Evolutionary conservation across 2,329 filamentous ascomycete species (phyloP).

Genomic region (Colletotrichum brevisporum): DNA sequence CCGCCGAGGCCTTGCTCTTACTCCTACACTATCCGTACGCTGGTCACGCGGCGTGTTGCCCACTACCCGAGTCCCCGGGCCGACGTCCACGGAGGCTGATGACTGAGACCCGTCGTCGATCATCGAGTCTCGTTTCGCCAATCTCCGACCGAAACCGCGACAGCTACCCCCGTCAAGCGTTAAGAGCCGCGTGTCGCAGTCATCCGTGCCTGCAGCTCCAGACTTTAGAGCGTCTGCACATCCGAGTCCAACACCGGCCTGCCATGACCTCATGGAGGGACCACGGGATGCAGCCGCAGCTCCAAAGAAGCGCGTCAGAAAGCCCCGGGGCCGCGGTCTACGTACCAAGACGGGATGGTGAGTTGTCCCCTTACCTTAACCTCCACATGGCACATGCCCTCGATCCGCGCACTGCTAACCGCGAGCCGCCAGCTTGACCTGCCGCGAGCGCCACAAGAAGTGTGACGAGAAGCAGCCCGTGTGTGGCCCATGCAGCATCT

Average conservation of each 20-base stretch:
- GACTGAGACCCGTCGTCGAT: constrained; percentile 20
- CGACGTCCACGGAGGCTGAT: background rate
- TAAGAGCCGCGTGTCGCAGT: constrained; percentile 34
- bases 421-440: constrained; percentile 52
- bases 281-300: constrained; percentile 25
- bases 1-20: background rate
- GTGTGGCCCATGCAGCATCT: constrained; percentile 45
- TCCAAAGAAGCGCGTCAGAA: constrained; percentile 46
- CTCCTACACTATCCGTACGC: background rate
- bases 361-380: constrained; percentile 32
- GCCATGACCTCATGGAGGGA: constrained; percentile 36
- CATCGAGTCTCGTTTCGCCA: constrained; percentile 10
- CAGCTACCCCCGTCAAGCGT: background rate
- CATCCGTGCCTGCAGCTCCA: constrained; percentile 1
- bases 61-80: background rate
- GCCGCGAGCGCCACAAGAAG: constrained; percentile 63
- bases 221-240: background rate
- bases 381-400: constrained; percentile 1
- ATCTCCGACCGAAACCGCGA: constrained; percentile 1
- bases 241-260: constrained; percentile 14
- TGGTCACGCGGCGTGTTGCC: constrained; percentile 8
- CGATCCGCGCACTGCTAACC: constrained; percentile 10
- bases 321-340: constrained; percentile 58
- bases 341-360: constrained; percentile 59
- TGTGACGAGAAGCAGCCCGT: constrained; percentile 59